These are phyloP conservation scores for Ceratobasidium sp. DNA, from an alignment of 1,284 basidiomycete species.

Conservation along the genomic window DNA sequence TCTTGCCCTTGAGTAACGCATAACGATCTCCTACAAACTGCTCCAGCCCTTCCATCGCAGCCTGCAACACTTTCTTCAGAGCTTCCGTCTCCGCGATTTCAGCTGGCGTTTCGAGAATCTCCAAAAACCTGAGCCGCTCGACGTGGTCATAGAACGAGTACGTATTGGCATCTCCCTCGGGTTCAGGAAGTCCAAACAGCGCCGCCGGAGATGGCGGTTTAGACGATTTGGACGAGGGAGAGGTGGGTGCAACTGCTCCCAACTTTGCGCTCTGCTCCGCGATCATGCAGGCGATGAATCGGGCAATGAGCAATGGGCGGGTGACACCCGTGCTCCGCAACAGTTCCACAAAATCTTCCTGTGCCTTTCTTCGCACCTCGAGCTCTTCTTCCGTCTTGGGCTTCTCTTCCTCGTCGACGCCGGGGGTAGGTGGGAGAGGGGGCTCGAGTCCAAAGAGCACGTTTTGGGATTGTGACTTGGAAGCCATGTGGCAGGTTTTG, in stretches of 20 bases:
- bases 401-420: conserved; percentile 59
- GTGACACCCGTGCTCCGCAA: conserved; percentile 65
- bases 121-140: conserved; percentile 76
- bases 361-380: conserved; percentile 63
- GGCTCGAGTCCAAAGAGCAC: conserved; percentile 78
- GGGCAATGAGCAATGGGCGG: conserved; percentile 71
- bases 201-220: conserved; percentile 55
- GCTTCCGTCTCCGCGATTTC: conserved; percentile 65
- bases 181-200: conserved; percentile 58
- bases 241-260: conserved; percentile 51
- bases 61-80: conserved; percentile 69
- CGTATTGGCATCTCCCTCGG: conserved; percentile 52
- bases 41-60: conserved; percentile 74
- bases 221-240: conserved; percentile 50
- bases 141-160: conserved; percentile 80
- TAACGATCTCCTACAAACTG: conserved; percentile 73
- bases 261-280: conserved; percentile 73
- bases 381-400: conserved; percentile 56
- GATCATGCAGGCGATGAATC: conserved; percentile 79
- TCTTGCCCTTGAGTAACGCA: conserved; percentile 72
- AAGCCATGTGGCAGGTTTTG: conserved; percentile 69
- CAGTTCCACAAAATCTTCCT: conserved; percentile 68
- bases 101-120: conserved; percentile 59
- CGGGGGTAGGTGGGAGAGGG: conserved; percentile 61
- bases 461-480: conserved; percentile 71